Percentiles rank a stretch among this genome's conserved stretches.
phyloP scores from a whole-genome alignment of 192 early-diverging fungal genomes.

The Coemansia sp. region DNA sequence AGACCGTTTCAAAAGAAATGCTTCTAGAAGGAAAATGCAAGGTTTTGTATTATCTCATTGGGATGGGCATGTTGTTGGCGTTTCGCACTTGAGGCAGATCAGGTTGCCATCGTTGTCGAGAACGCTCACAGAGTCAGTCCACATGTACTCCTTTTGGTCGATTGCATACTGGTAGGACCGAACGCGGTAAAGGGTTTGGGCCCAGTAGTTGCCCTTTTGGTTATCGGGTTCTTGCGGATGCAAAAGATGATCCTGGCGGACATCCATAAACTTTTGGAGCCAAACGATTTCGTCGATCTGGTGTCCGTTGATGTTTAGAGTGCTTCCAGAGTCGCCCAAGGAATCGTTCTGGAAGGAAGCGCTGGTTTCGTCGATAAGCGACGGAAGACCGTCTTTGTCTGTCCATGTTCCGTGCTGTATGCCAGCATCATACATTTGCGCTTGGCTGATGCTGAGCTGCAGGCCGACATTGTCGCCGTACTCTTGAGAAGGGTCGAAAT shows the following conservation, averaged over 20 bases:
- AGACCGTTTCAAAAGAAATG: too few species aligned
- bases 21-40: not conserved
- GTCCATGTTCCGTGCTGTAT: constrained; percentile 31
- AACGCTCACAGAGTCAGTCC: constrained; percentile 16
- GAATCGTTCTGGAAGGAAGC: constrained; percentile 16
- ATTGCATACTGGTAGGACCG: constrained; percentile 32
- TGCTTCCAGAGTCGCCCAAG: constrained; percentile 7
- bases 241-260: constrained; percentile 30
- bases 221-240: constrained; percentile 22
- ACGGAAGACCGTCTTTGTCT: constrained; percentile 29
- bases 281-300: constrained; percentile 21
- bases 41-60: not conserved
- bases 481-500: constrained; percentile 38
- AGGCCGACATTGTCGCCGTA: constrained; percentile 19
- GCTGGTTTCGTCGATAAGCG: constrained; percentile 16
- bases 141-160: constrained; percentile 7
- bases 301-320: constrained; percentile 12
- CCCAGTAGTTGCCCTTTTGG: constrained; percentile 18
- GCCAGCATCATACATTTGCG: constrained; percentile 49
- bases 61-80: not conserved
- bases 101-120: constrained; percentile 42
- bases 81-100: constrained; percentile 6
- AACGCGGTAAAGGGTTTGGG: constrained; percentile 17
- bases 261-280: constrained; percentile 30
- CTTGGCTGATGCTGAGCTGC: constrained; percentile 25